Base-by-base conservation (phyloP, 495 filamentous ascomycete species). In the Aspergillus biplanus region DNA sequence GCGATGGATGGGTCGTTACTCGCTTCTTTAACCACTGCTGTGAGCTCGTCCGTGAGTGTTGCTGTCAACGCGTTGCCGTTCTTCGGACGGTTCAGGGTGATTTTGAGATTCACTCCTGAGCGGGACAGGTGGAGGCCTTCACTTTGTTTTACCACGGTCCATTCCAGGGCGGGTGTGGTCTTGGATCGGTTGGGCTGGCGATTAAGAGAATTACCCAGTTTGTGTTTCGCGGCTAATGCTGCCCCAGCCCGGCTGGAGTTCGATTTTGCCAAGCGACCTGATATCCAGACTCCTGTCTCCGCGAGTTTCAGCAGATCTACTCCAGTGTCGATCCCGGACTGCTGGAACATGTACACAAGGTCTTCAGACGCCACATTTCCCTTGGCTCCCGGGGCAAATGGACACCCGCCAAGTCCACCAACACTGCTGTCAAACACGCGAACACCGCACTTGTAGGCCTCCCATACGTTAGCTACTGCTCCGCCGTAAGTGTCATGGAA, bases 401-500 rank as follows among this genome's bases (percentile, higher is more conserved):
- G 80, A 56, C 80, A 82, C 0, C 80, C 80, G 3, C 80, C 80
- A 0, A 82, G 74, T 4, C 80, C 79, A 1, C 69, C 74, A 21
- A 80, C 70, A 47, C 77, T 80, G 39, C 75, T 76, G 58, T 82
- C 80, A 47, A 82, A 82, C 0, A 76, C 73, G 6, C 73, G 69
- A 1, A 82, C 57, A 5, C 79, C 80, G 50, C 73, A 70, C 0
- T 62, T 61, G 58, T 80, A 82, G 7, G 75, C 73, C 57, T 75
- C 75, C 66, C 79, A 73, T 15, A 76, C 74, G 58, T 82, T 82
- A 18, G 75, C 74, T 3, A 77, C 65, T 1, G 71, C 80, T 57
- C 77, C 73, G 8, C 79, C 78, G 52, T 80, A 78, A 0, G 78
- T 82, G 58, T 82, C 79, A 49, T 82, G 80, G 58, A 81, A 82